Evolutionary conservation across 345 rosid genomes (phyloP).

Genomic region (Sisymbrium altissimum): DNA sequence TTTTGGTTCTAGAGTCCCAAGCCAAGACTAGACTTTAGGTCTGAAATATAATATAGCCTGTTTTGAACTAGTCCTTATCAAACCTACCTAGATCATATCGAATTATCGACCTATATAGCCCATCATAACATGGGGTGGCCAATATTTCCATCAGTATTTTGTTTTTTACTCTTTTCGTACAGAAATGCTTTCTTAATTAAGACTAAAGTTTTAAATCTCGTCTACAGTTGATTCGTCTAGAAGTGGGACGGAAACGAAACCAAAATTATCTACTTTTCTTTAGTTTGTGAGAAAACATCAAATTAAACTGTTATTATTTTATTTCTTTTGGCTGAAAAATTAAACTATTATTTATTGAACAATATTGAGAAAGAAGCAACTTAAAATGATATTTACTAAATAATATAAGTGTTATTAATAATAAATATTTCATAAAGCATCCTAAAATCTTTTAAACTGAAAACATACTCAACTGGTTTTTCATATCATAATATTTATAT

Average conservation of each 20-base stretch:
- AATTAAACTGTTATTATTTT: too few species aligned
- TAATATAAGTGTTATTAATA: too few species aligned
- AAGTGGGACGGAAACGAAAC: not conserved
- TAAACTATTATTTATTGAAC: too few species aligned
- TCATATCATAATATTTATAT: not conserved
- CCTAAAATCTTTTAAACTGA: too few species aligned
- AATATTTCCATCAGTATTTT: not conserved
- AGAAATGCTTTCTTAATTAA: not conserved
- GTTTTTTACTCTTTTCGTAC: not conserved
- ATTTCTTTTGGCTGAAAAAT: too few species aligned
- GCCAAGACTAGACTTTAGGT: constrained; percentile 9
- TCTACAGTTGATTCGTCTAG: not conserved
- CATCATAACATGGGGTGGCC: constrained; percentile 8
- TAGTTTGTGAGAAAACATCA: too few species aligned
- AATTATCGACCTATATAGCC: not conserved
- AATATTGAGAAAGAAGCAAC: too few species aligned
- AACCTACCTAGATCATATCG: not conserved
- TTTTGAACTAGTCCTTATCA: not conserved
- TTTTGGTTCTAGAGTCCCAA: not conserved
- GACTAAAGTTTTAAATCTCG: not conserved
- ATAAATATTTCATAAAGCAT: too few species aligned
- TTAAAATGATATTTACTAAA: too few species aligned
- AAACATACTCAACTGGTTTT: too few species aligned
- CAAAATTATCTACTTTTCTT: too few species aligned
- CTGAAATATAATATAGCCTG: not conserved